Conservation (phyloP, 768 basidiomycete species). For the Collybiopsis confluens region DNA sequence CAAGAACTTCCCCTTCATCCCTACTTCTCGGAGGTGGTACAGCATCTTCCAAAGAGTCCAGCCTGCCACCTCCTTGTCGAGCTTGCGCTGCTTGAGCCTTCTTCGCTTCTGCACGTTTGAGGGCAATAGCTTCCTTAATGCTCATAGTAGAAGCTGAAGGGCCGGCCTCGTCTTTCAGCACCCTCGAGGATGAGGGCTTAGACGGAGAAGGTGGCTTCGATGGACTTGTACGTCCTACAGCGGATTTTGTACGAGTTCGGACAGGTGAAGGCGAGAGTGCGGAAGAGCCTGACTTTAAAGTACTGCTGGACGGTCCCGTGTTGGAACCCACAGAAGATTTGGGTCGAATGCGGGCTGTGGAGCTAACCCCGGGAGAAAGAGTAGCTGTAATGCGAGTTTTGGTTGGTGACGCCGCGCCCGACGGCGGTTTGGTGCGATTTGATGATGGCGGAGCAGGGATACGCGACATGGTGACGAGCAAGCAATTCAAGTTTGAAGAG, state of each 20-base stretch:
- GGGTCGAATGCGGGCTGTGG: conserved; percentile 16
- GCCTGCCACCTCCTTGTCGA: conserved; percentile 27
- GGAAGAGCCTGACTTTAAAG: no score
- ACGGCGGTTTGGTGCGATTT: conserved; percentile 9
- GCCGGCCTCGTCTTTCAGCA: conserved; percentile 20
- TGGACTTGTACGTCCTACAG: conserved; percentile 15
- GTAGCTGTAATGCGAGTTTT: background rate
- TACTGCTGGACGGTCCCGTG: no score
- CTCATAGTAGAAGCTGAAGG: conserved; percentile 32
- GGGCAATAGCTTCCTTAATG: conserved; percentile 75
- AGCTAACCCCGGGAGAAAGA: background rate
- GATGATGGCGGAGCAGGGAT: conserved; percentile 13
- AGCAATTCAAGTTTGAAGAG: background rate
- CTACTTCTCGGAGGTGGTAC: conserved; percentile 22
- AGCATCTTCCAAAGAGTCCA: conserved; percentile 46
- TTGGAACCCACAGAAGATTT: conserved; percentile 12
- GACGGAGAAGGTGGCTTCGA: conserved; percentile 18
- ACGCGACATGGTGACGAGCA: no score
- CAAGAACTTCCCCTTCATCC: conserved; percentile 21
- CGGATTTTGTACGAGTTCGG: conserved; percentile 32
- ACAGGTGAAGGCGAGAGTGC: background rate
- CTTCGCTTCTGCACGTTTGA: conserved; percentile 75
- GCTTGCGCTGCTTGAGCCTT: conserved; percentile 38
- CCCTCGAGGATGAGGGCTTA: no score
- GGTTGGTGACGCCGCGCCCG: conserved; percentile 5